Percentiles rank a stretch among this genome's conserved stretches.
Conservation (phyloP, 257 asterid species). For the Primulina eburnea region DNA sequence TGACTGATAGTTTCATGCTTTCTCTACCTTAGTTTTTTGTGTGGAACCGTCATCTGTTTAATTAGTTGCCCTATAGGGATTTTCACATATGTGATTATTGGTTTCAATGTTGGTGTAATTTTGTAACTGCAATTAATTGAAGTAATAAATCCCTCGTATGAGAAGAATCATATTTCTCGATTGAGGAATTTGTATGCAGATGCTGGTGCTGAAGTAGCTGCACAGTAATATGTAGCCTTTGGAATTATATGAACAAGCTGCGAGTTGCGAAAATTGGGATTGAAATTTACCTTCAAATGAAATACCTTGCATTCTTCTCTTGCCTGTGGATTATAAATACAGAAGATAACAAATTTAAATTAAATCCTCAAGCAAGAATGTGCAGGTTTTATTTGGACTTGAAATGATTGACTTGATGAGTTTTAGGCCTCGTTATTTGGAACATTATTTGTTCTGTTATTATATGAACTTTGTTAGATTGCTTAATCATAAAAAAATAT, state of each 20-base stretch:
- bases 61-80: not conserved
- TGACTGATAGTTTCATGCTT: not conserved
- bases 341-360: slow-evolving; percentile 16
- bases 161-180: no score
- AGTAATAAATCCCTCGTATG: not conserved
- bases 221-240: not conserved
- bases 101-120: not conserved
- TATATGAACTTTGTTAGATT: not conserved
- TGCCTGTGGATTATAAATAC: slow-evolving; percentile 31
- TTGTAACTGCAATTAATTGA: not conserved
- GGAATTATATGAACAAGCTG: not conserved
- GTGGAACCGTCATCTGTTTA: not conserved
- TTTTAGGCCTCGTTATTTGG: not conserved
- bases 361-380: not conserved
- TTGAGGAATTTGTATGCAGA: not conserved
- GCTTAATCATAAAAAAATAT: not conserved
- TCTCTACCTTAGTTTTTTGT: not conserved
- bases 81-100: not conserved
- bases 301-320: slow-evolving; percentile 38
- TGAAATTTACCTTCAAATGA: slow-evolving; percentile 37
- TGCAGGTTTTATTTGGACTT: slow-evolving; percentile 3
- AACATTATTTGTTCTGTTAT: not conserved
- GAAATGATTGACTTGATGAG: slow-evolving; percentile 1
- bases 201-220: not conserved
- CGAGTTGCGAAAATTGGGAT: slow-evolving; percentile 17